Base-by-base conservation (phyloP, 208 protist species). In the Wallacemonas sp. region DNA sequence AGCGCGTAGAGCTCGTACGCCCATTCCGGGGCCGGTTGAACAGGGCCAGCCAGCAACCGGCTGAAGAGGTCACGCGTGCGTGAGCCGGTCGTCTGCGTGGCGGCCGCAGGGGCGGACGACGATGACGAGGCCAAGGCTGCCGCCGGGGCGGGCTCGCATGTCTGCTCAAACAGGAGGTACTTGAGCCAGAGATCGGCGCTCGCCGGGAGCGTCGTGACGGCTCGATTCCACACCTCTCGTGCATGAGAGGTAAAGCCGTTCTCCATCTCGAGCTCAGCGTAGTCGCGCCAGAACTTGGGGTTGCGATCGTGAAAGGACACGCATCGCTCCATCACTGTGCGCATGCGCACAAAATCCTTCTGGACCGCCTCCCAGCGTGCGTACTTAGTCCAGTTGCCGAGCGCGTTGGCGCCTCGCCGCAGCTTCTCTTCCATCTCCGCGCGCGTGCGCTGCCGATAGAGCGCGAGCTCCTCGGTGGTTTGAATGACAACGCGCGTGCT, bases 231-330 rank as follows among this genome's bases (percentile, higher is more conserved):
- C 11, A 99, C 80, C 64, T 99, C 99, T 36, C 98, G 87, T 4
- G 99, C 98, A 42, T 97, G 85, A 70, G 99, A 98, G n/a, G 99
- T 75, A 62, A 98, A 95, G 26, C 95, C 94, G 77, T 98, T 79
- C 50, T 82, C 63, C 93, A 98, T 98, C 82, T 99, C 98, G 86
- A 99, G 97, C 72, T 99, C 98, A 1, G 98, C 98, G 76, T 99
- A 99, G 48, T 98, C 92, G 12, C 99, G 76, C 96, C 95, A 99
- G 10, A 99, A 22, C 14, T 75, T 85, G 12, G 81, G 38, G 65
- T 98, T 93, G 16, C 84, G 77, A 33, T 96, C 91, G 70, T 99
- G 92, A n/a, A 93, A 76, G n/a, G 64, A 42, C 18, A 87, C 74
- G 0, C 97, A 95, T 22, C 98, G 80, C 88, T 99, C 98, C 71